Base-by-base conservation (phyloP, 306 rosid genomes). In the Begonia peltatifolia region DNA sequence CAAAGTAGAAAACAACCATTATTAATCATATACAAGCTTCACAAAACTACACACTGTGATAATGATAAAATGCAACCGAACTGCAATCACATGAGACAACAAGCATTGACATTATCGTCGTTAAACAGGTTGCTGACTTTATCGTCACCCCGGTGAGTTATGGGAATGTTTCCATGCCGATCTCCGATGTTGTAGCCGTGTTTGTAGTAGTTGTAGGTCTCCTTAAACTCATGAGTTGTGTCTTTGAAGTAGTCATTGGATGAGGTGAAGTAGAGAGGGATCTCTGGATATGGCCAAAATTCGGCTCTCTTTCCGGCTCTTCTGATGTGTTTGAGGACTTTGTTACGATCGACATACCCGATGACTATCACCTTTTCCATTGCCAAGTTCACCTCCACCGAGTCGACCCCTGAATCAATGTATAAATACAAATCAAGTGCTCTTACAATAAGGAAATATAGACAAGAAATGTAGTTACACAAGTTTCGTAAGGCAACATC, bases 91-190 rank as follows among this genome's bases (percentile, higher is more conserved):
- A 89, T 89, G 60, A 89, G 49, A 16, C 77, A 67, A 64, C 97
- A 89, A n/a, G 95, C 94, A 54, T 89, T 52, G 46, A 89, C 97
- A 59, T 89, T 89, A 51, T 89, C 97, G 55, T 89, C 97, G 48
- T 89, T 89, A 72, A 85, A 89, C 79, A 89, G 71, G 85, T 85
- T 89, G 61, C 97, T 89, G 63, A 89, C 85, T 50, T 83, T 74
- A 68, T 89, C 95, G 17, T 89, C 95, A 3, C 97, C 95, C 1
- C 95, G 76, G 1, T 76, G 94, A 63, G 94, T 60, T 1, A 77
- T 65, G 0, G 74, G 97, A 15, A 85, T 62, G 49, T 44, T 80
- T 0, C 97, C 97, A 6, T 89, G 97, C 56, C 63, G 78, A 12
- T 89, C 94, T 6, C 81, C 82, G 0, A 82, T 20, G 42, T 89